These are phyloP conservation scores for Austroboletus rostrupii DNA, from an alignment of 1,284 basidiomycete genomes.

Conservation along the genomic window DNA sequence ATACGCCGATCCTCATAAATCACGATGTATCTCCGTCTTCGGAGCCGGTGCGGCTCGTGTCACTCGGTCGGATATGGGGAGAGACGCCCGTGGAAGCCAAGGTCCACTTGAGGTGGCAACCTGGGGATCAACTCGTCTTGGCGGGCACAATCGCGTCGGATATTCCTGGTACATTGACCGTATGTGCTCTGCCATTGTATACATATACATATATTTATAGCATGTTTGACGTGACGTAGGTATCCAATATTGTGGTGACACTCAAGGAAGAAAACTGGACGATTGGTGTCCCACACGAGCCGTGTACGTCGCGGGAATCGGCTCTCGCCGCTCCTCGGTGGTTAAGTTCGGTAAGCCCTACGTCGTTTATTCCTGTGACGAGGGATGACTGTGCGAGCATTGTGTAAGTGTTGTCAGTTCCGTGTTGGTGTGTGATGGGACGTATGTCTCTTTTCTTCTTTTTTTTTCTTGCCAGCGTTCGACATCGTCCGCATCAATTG, in stretches of 20 bases:
- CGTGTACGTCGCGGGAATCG: slow-evolving; percentile 35
- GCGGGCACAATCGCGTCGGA: slow-evolving; percentile 52
- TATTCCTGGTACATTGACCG: slow-evolving; percentile 45
- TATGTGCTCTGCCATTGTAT: slow-evolving; percentile 21
- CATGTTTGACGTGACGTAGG: slow-evolving; percentile 31
- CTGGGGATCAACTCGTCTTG: slow-evolving; percentile 50
- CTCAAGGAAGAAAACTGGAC: slow-evolving; percentile 60
- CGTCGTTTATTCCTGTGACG: slow-evolving; percentile 48
- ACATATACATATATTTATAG: no score
- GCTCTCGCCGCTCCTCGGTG: slow-evolving; percentile 40
- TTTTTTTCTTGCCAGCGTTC: slow-evolving; percentile 44
- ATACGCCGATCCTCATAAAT: slow-evolving; percentile 43
- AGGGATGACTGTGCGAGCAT: slow-evolving; percentile 47
- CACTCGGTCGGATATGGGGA: slow-evolving; percentile 17
- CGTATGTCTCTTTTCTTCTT: neutral
- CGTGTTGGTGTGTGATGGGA: neutral
- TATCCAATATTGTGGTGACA: slow-evolving; percentile 48
- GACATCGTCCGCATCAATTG: slow-evolving; percentile 58
- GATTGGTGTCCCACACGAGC: slow-evolving; percentile 55
- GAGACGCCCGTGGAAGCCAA: slow-evolving; percentile 22
- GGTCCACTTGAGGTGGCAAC: slow-evolving; percentile 53
- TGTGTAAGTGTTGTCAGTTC: slow-evolving; percentile 38
- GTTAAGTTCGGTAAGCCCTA: slow-evolving; percentile 51
- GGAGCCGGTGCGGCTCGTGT: slow-evolving; percentile 19
- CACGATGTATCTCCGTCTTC: slow-evolving; percentile 32